Percentiles rank a stretch among this genome's conserved stretches.
Conservation (phyloP, 148 eudicot species). For the Arctostaphylos glauca region DNA sequence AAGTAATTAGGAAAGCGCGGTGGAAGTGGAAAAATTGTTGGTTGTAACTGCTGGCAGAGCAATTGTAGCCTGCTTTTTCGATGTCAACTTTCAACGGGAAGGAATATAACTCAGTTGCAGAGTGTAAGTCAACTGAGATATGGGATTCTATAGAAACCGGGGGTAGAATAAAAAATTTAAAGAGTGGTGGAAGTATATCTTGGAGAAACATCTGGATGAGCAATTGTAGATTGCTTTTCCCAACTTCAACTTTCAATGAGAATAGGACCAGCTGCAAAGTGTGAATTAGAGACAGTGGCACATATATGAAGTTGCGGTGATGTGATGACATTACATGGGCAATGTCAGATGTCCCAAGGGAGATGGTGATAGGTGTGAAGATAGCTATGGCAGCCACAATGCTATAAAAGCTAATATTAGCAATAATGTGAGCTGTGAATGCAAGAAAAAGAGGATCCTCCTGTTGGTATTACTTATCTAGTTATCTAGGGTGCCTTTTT, state of each 20-base stretch:
- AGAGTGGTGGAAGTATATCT: background rate
- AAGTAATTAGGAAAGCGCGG: background rate
- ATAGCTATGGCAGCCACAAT: background rate
- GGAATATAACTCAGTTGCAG: background rate
- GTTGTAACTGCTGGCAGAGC: background rate
- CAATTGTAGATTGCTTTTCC: background rate
- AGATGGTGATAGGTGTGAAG: background rate
- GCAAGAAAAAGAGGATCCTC: background rate
- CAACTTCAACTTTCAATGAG: background rate
- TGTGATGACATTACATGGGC: background rate
- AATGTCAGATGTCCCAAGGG: background rate
- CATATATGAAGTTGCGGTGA: background rate
- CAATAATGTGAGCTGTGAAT: background rate
- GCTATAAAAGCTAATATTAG: background rate
- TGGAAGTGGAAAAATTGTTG: background rate
- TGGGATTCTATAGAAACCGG: background rate
- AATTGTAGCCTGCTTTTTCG: background rate
- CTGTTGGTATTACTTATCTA: background rate
- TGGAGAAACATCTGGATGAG: background rate
- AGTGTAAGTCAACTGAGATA: background rate
- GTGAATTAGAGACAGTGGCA: background rate
- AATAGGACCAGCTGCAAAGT: background rate
- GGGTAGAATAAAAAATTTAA: background rate
- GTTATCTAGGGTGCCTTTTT: background rate
- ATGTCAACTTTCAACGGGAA: background rate